Conservation (phyloP, 768 basidiomycete genomes). For the Antrodiella citrinella region DNA sequence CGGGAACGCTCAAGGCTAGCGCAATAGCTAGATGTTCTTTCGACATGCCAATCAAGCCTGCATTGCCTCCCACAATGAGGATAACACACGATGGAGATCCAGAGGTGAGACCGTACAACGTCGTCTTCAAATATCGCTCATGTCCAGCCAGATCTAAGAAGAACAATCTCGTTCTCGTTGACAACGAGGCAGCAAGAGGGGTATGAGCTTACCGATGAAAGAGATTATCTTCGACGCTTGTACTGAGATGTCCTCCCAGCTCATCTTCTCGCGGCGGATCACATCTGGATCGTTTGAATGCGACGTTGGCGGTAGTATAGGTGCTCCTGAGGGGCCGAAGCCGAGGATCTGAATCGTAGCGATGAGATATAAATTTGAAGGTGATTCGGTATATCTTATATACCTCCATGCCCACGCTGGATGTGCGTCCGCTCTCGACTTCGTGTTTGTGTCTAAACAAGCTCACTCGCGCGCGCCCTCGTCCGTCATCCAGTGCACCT, state of each 20-base stretch:
- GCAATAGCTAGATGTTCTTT: conserved; percentile 97
- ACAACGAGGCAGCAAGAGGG: not conserved
- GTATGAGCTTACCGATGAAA: conserved; percentile 62
- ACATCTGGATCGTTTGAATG: conserved; percentile 52
- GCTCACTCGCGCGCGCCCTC: conserved; percentile 76
- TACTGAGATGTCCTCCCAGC: conserved; percentile 92
- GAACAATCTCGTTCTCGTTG: not conserved
- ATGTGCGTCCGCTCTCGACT: conserved; percentile 90
- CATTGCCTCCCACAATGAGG: conserved; percentile 92
- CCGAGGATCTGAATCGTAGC: conserved; percentile 63
- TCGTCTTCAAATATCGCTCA: conserved; percentile 88
- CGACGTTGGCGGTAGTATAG: conserved; percentile 65
- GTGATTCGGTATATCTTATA: conserved; percentile 10
- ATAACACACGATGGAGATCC: conserved; percentile 89
- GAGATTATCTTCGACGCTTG: conserved; percentile 88
- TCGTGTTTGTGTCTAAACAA: conserved; percentile 98
- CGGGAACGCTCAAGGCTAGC: conserved; percentile 86
- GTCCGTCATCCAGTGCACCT: conserved; percentile 77
- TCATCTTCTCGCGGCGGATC: conserved; percentile 76
- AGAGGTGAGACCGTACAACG: conserved; percentile 90
- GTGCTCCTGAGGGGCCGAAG: conserved; percentile 66
- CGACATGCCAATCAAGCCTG: conserved; percentile 85
- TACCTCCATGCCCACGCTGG: conserved; percentile 96
- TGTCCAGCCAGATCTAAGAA: conserved; percentile 85
- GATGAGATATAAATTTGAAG: not conserved